Percentiles rank a stretch among this genome's conserved stretches.
Conservation (phyloP, 2,329 filamentous ascomycete genomes). For the Ophiosphaerella narmari region DNA sequence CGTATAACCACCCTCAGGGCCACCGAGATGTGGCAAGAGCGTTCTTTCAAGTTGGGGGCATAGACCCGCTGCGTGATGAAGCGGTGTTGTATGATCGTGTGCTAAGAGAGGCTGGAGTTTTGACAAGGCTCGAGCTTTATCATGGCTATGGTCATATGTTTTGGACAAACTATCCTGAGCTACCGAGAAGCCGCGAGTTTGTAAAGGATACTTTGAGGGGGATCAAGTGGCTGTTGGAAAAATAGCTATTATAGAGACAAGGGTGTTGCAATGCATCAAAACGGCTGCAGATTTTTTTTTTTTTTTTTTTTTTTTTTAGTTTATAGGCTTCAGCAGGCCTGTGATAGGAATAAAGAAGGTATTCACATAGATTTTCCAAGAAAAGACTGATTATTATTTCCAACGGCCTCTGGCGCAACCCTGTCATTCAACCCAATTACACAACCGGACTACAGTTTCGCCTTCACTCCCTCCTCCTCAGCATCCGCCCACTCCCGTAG, state of each 20-base stretch:
- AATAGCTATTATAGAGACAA: not conserved
- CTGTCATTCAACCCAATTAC: too few species aligned
- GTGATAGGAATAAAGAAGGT: too few species aligned
- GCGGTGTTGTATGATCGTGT: slow-evolving; percentile 53
- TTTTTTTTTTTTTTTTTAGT: too few species aligned
- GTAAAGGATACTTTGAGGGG: slow-evolving; percentile 33
- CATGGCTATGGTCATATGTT: slow-evolving; percentile 51
- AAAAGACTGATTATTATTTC: too few species aligned
- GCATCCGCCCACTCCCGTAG: slow-evolving; percentile 52
- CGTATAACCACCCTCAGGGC: slow-evolving; percentile 37
- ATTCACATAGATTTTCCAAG: too few species aligned
- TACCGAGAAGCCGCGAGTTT: slow-evolving; percentile 29
- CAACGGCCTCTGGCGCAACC: not conserved
- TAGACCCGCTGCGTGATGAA: slow-evolving; percentile 57
- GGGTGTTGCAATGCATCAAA: too few species aligned
- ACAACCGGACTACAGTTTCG: slow-evolving; percentile 38
- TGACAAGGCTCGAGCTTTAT: slow-evolving; percentile 52
- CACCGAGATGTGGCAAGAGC: slow-evolving; percentile 51
- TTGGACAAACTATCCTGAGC: slow-evolving; percentile 42
- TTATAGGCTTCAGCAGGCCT: too few species aligned
- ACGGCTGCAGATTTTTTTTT: too few species aligned
- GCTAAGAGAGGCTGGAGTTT: slow-evolving; percentile 43
- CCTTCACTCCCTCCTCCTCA: slow-evolving; percentile 25
- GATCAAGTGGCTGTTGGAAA: slow-evolving; percentile 36
- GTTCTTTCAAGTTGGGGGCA: slow-evolving; percentile 55